Evolutionary conservation across 768 basidiomycete species (phyloP).

Genomic region (Tylopilus subfusipes): DNA sequence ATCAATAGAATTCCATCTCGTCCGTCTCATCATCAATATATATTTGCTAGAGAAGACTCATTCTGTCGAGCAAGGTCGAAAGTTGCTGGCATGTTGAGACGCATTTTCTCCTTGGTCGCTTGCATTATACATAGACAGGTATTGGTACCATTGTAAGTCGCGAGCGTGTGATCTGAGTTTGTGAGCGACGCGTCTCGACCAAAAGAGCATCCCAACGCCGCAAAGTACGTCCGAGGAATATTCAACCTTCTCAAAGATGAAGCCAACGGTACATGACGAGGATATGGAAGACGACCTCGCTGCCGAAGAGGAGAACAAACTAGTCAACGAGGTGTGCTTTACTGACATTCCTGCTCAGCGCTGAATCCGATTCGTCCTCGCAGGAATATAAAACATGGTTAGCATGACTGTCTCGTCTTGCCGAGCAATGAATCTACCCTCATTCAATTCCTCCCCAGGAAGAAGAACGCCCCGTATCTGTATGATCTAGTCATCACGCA

Average conservation of each 20-base stretch:
- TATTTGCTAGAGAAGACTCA: conserved; percentile 25
- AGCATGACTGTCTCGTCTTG: conserved; percentile 12
- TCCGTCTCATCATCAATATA: conserved; percentile 25
- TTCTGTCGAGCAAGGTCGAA: conserved; percentile 12
- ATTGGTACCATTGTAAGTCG: neutral
- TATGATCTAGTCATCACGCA: conserved; percentile 98
- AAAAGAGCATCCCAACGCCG: neutral
- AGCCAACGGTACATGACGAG: conserved; percentile 46
- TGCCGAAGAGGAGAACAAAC: conserved; percentile 83
- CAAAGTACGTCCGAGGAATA: neutral
- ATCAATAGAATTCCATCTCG: conserved; percentile 41
- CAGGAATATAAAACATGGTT: conserved; percentile 88
- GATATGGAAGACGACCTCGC: conserved; percentile 77
- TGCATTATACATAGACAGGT: conserved; percentile 13
- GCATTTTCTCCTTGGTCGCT: neutral
- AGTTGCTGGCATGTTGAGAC: conserved; percentile 1
- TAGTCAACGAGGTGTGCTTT: conserved; percentile 74
- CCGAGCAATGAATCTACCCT: neutral
- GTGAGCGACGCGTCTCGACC: conserved; percentile 23
- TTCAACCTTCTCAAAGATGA: conserved; percentile 34
- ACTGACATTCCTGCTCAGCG: neutral
- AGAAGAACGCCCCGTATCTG: conserved; percentile 96
- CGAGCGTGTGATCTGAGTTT: neutral
- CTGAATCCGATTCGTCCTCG: conserved; percentile 4
- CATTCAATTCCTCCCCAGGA: conserved; percentile 46